Evolutionary conservation across 2,329 filamentous ascomycete species (phyloP), one percentile per base, ranked within the genome.

Genomic region (Tolypocladium amazonense): DNA sequence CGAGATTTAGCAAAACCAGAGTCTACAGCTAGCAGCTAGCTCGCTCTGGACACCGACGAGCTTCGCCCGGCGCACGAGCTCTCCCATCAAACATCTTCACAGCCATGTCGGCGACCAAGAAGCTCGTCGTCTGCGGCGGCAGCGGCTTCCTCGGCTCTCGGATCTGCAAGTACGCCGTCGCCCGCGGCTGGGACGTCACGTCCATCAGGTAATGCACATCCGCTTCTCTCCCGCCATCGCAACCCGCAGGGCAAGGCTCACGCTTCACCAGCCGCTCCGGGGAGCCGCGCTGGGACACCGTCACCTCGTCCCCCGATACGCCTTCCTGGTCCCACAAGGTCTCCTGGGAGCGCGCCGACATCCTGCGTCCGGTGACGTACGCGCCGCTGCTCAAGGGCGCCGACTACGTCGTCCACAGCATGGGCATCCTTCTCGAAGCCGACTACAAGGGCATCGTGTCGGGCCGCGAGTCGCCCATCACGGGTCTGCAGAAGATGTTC

Each of bases 391-490:
- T 99, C 62, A 82, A 85, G 65, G 85, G 83, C 60, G 90, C 92
- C 62, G 85, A 91, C 72, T 92, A 87, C 60, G 92, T 97, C 33
- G 88, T 99, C 55, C 94, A 99, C 79, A 91, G 83, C 69, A 92
- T 97, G 88, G 94, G 94, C 12, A 97, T 99, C 67, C 81, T 99
- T 23, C 84, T 99, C 12, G 94, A 99, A 78, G 92, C 92, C 56
- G 94, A 99, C 78, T 99, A 99, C 84, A 99, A 99, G 76, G 89
- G 89, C 66, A 88, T 96, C 20, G 72, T 99, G 33, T 88, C 86
- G 25, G 94, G 94, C 57, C 86, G 84, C 62, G 92, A 96, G 68
- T 91, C 89, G 0, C 86, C 91, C n/a, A 75, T 96, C 58, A 75
- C 85, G 8, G 93, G 91, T 1, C 77, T 99, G 18, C 83, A 84